Base-by-base conservation (phyloP, 2,329 filamentous ascomycete species). In the Penicillium sp. region DNA sequence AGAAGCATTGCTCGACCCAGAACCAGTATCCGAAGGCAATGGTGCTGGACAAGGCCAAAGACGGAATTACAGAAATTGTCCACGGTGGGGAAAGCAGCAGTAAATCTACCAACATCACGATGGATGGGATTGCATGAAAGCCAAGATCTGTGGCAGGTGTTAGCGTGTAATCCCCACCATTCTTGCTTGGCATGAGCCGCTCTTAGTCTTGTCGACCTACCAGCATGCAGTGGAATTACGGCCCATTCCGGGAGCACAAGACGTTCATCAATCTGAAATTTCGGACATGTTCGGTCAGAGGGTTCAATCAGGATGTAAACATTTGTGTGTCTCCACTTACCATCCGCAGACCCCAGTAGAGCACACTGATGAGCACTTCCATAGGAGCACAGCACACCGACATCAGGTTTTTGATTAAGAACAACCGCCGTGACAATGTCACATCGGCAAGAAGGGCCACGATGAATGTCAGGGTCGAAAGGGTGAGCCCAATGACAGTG, bases 1-100 rank as follows among this genome's bases (percentile, higher is more conserved):
- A 69, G 65, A 83, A 87, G 73, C 86, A 88, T 43, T 78, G 74
- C 73, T 89, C 86, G 57, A 88, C 82, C 86, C 86, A 88, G 65
- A 84, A 81, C 85, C 86, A 89, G 69, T 89, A 89, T 6, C 77
- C 75, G 61, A 87, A 82, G 0, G 86, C 85, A 54, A 88, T 80
- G 11, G 70, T 65, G 6, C 75, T 77, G 14, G 82, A 83, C 6
- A 85, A 63, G 0, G 73, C 78, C 2, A 87, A 72, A 0, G 84
- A 82, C 0, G 84, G 81, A 0, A 83, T 52, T 11, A 80, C 78
- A 2, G 81, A 80, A 61, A 87, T 83, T 1, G 84, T 83, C 82
- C 85, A 88, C 0, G 86, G 86, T 1, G 86, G 86, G 1, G 82
- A 85, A 40, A 88, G 78, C 59, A 87, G 76, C 7, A 88, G 75